These are phyloP conservation scores for Diplodia intermedia DNA, from an alignment of 2,329 filamentous ascomycete species.

Conservation along the genomic window DNA sequence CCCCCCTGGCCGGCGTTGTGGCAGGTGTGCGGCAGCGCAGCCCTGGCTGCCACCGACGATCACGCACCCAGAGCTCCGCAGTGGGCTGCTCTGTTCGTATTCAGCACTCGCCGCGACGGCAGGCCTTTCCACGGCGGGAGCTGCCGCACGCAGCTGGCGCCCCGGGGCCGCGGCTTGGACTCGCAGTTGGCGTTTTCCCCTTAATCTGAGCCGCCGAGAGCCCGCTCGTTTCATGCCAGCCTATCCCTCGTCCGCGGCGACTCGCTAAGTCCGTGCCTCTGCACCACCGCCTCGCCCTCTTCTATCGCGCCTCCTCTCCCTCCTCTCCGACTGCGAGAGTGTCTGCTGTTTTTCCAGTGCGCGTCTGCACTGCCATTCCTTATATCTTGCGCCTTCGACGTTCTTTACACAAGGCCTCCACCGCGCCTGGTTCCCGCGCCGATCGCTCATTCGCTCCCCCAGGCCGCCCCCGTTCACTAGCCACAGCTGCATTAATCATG, in stretches of 20 bases:
- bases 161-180: slow-evolving; percentile 9
- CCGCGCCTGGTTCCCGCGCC: slow-evolving; percentile 24
- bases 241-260: slow-evolving; percentile 22
- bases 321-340: slow-evolving; percentile 18
- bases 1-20: slow-evolving; percentile 12
- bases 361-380: slow-evolving; percentile 28
- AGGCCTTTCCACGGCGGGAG: slow-evolving; percentile 26
- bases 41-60: neutral
- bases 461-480: slow-evolving; percentile 23
- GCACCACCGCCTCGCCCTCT: slow-evolving; percentile 25
- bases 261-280: slow-evolving; percentile 23
- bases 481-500: slow-evolving; percentile 30
- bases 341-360: slow-evolving; percentile 23
- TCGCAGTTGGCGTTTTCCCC: slow-evolving; percentile 22
- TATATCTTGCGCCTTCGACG: slow-evolving; percentile 20
- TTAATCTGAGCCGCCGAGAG: slow-evolving; percentile 29
- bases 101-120: slow-evolving; percentile 17
- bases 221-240: slow-evolving; percentile 28
- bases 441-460: slow-evolving; percentile 13
- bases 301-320: slow-evolving; percentile 29
- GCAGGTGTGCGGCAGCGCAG: neutral
- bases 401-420: slow-evolving; percentile 22
- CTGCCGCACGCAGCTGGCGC: slow-evolving; percentile 18
- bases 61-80: slow-evolving; percentile 5
- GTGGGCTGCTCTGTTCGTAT: slow-evolving; percentile 23